These are phyloP conservation scores for Osmozyma mogii DNA, from an alignment of 805 yeast species.

Conservation along the genomic window DNA sequence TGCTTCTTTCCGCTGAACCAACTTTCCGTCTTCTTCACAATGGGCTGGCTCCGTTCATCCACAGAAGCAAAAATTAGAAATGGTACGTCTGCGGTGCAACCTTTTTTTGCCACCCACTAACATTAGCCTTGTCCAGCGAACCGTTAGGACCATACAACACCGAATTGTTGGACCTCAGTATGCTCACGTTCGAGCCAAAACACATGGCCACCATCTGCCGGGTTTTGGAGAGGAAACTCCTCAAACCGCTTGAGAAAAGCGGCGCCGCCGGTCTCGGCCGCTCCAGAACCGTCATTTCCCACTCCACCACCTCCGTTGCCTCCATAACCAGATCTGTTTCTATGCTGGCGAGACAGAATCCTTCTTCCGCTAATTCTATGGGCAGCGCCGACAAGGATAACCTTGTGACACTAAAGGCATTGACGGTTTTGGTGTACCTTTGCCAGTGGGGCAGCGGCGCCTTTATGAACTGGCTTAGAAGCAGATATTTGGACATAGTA, in stretches of 20 bases:
- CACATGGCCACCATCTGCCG: constrained; percentile 32
- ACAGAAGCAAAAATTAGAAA: constrained; percentile 8
- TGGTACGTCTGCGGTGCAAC: constrained; percentile 6
- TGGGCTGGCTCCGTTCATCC: too few relatives aligned
- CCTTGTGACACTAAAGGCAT: constrained; percentile 33
- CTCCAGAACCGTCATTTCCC: constrained; percentile 2
- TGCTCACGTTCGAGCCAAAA: constrained; percentile 33
- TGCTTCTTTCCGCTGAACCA: too few relatives aligned
- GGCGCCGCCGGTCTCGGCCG: too few relatives aligned
- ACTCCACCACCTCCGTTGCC: constrained; percentile 2
- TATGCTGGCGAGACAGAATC: constrained; percentile 1
- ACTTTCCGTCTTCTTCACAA: too few relatives aligned
- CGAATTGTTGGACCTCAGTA: constrained; percentile 45
- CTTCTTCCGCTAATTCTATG: constrained; percentile 3
- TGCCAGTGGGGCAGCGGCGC: constrained; percentile 47
- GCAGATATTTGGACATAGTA: constrained; percentile 7
- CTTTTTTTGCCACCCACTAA: constrained; percentile 1
- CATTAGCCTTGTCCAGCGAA: constrained; percentile 44
- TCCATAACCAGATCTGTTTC: not conserved
- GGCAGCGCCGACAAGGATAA: not conserved
- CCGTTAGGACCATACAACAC: constrained; percentile 50
- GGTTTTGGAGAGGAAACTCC: constrained; percentile 34
- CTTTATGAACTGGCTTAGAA: constrained; percentile 39
- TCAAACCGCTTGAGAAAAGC: constrained; percentile 1
- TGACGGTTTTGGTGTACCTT: constrained; percentile 45